Base-by-base conservation (phyloP, 805 yeast genomes). In the Candida quercuum region DNA sequence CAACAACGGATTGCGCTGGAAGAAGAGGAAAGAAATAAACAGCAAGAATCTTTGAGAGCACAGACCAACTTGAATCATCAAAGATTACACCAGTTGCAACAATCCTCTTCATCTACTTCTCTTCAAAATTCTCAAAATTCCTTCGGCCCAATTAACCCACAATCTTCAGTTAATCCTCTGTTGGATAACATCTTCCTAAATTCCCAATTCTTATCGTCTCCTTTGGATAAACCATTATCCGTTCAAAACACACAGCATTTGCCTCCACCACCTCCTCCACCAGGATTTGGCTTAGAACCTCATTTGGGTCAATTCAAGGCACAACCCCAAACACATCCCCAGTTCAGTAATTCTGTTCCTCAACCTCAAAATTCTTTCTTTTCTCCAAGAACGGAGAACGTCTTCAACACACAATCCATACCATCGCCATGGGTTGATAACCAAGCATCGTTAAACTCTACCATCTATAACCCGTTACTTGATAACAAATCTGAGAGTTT, bases 171-270 rank as follows among this genome's bases (percentile, higher is more conserved):
- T 22, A 41, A 32, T 19, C 34, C 37, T 4, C 11, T 33, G 1
- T 32, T 38, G 32, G 42, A 36, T 6, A 25, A 22, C n/a, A 32
- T 26, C 16, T 34, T 32, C 12, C 37, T 35, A 16, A 20, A 29
- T 15, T 33, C 42, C 25, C 29, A 39, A 2, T 38, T 38, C 35
- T 22, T 27, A 11, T 27, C 41, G 3, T 35, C 40, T 19, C 45
- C 44, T 16, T 33, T 38, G 21, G 32, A 22, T 8, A 33, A 31
- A 10, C 28, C 46, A 12, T 28, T 40, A 21, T 12, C 14, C 19
- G 18, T 7, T 20, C 20, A 16, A 19, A 29, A 13, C 16, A 8
- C 32, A 8, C 34, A 29, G 16, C 32, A 25, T 9, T 33, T 18
- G 13, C 18, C 36, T 13, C 11, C 29, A 3, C 28, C 33, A 16